Base-by-base conservation (phyloP, 78 protist species). In the Mastigamoeba balamuthi region DNA sequence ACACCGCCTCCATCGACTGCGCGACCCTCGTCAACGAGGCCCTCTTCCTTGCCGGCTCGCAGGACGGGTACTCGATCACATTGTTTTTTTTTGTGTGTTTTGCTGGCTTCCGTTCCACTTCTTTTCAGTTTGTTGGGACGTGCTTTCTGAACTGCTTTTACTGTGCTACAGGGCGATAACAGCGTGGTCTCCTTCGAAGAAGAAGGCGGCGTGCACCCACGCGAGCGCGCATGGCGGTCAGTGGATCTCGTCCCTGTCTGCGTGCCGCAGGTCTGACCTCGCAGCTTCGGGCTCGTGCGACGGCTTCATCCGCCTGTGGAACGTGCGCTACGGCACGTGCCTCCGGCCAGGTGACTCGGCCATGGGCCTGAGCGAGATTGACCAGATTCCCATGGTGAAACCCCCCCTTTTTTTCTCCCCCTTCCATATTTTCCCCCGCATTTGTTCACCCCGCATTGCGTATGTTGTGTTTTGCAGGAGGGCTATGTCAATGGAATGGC, bases 401-500 rank as follows among this genome's bases (percentile, higher is more conserved):
- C n/a, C n/a, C n/a, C n/a, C n/a, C n/a, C n/a, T n/a, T n/a, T n/a
- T n/a, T n/a, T n/a, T n/a, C n/a, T n/a, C n/a, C n/a, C n/a, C n/a
- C n/a, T n/a, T n/a, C n/a, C n/a, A n/a, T n/a, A n/a, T n/a, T n/a
- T n/a, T n/a, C n/a, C n/a, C n/a, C n/a, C n/a, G n/a, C n/a, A n/a
- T n/a, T n/a, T n/a, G n/a, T n/a, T 8, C 4, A 73, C 33, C 3
- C 73, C 64, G n/a, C 4, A 73, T 73, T 41, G 4, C 33, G 48
- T 73, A 53, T 58, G 7, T 5, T 25, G 6, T 4, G 3, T 27
- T 66, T 65, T 5, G 5, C 48, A 38, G 7, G 29, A 80, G 84
- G 94, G 94, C 41, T 90, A 72, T 28, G 72, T 90, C 69, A 90
- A 90, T 63, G 80, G 74, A 39, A 29, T 90, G 41, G 77, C 71